phyloP scores from a whole-genome alignment of 2,329 filamentous ascomycete species.

The Calonectria pteridis region DNA sequence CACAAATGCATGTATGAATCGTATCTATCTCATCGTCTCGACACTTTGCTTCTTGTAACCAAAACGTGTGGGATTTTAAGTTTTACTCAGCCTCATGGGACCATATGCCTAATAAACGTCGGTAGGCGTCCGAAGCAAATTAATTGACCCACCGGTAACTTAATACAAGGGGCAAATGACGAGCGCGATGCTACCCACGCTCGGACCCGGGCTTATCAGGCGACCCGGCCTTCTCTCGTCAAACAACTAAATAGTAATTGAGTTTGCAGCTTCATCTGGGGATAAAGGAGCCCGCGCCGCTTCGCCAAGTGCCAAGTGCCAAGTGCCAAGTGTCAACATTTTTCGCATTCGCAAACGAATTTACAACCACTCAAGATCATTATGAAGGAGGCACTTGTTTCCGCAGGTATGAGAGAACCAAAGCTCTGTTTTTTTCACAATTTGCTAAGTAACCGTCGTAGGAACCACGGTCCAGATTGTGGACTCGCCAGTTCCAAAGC shows the following conservation, averaged over 20 bases:
- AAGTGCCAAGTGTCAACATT: background rate
- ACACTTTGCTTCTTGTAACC: background rate
- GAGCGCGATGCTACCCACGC: background rate
- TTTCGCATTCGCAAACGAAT: background rate
- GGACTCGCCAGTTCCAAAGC: background rate
- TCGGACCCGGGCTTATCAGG: background rate
- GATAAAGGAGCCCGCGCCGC: background rate
- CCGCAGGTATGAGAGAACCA: background rate
- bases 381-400: background rate
- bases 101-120: background rate
- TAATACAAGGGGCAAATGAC: background rate
- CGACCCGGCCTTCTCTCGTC: background rate
- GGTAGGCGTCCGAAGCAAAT: background rate
- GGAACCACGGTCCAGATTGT: conserved; percentile 1
- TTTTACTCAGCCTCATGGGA: background rate
- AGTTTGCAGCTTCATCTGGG: background rate
- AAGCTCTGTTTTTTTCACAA: no score
- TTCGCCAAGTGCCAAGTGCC: background rate
- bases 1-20: background rate
- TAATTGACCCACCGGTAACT: background rate
- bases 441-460: background rate
- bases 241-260: background rate
- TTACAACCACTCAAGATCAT: background rate
- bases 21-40: background rate
- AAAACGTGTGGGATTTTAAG: background rate